These are phyloP conservation scores for Metschnikowia corniflorae DNA, from an alignment of 805 yeast genomes.

Conservation along the genomic window DNA sequence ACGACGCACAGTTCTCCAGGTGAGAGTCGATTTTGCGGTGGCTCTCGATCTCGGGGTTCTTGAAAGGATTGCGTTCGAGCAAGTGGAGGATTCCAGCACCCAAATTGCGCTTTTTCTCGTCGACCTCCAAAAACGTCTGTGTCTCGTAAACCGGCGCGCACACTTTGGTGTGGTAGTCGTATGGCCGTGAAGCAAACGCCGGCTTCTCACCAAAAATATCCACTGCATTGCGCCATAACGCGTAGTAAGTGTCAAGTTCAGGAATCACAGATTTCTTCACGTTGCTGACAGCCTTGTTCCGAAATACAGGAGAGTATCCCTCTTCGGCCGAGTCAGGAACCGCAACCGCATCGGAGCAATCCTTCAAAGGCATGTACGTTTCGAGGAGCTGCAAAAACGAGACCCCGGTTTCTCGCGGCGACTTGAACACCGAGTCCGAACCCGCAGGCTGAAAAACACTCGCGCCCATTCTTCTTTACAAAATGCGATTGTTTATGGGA, in stretches of 20 bases:
- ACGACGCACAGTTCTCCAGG: slow-evolving; percentile 7
- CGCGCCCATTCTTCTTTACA: too few species aligned
- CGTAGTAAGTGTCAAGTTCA: slow-evolving; percentile 41
- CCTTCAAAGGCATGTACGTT: slow-evolving; percentile 17
- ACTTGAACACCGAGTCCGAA: slow-evolving; percentile 18
- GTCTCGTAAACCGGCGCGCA: slow-evolving; percentile 30
- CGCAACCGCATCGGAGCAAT: slow-evolving; percentile 16
- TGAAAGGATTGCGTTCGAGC: slow-evolving; percentile 21
- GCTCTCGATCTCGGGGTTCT: slow-evolving; percentile 15
- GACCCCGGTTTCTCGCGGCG: slow-evolving; percentile 9
- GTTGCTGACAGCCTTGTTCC: slow-evolving; percentile 34
- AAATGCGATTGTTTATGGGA: too few species aligned
- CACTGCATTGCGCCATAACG: slow-evolving; percentile 42
- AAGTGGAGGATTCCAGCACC: slow-evolving; percentile 40
- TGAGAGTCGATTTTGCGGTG: slow-evolving; percentile 24
- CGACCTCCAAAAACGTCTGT: slow-evolving; percentile 28
- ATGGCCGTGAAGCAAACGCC: slow-evolving; percentile 46
- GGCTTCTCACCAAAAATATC: slow-evolving; percentile 32
- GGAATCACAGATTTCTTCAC: slow-evolving; percentile 42
- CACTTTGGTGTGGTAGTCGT: slow-evolving; percentile 24
- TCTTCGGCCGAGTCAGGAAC: slow-evolving; percentile 37
- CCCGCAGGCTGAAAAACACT: slow-evolving; percentile 15
- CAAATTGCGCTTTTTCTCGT: slow-evolving; percentile 27
- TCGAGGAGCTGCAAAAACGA: slow-evolving; percentile 12
- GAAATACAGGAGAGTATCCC: slow-evolving; percentile 51